Evolutionary conservation across 257 asterid species (phyloP).

Genomic region (Agastache rugosa): DNA sequence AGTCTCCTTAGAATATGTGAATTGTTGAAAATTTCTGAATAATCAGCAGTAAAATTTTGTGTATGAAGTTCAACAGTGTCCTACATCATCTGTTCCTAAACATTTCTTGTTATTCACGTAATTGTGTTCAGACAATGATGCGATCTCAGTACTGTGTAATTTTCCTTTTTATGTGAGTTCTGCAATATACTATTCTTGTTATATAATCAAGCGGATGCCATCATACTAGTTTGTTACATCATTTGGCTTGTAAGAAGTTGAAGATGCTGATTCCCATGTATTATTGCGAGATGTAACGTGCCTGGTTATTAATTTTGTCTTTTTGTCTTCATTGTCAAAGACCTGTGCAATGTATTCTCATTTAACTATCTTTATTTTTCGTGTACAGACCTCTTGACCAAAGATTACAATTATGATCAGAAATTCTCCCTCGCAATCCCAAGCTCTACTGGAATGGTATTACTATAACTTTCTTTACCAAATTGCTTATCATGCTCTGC

Average conservation of each 20-base stretch:
- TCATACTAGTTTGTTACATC: not conserved
- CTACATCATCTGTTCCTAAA: not conserved
- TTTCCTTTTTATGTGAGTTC: not conserved
- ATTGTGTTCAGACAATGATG: not conserved
- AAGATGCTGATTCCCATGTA: not conserved
- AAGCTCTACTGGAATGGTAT: constrained; percentile 83
- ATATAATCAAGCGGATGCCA: not conserved
- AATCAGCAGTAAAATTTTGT: not conserved
- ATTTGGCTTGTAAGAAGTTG: not conserved
- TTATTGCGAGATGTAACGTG: constrained; percentile 18
- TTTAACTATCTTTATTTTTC: constrained; percentile 12
- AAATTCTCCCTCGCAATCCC: constrained; percentile 75
- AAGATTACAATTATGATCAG: constrained; percentile 87
- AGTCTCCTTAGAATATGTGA: not conserved
- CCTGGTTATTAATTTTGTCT: constrained; percentile 5
- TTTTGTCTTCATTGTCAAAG: constrained; percentile 14
- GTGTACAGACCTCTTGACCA: constrained; percentile 77
- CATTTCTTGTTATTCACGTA: not conserved
- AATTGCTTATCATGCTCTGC: constrained; percentile 24
- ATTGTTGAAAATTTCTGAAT: not conserved
- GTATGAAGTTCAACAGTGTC: not conserved
- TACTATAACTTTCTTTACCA: constrained; percentile 7
- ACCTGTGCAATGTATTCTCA: constrained; percentile 1
- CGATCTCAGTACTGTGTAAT: not conserved
- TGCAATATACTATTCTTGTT: not conserved